Conservation (phyloP, 2,329 filamentous ascomycete species). For the Ciborinia camelliae region DNA sequence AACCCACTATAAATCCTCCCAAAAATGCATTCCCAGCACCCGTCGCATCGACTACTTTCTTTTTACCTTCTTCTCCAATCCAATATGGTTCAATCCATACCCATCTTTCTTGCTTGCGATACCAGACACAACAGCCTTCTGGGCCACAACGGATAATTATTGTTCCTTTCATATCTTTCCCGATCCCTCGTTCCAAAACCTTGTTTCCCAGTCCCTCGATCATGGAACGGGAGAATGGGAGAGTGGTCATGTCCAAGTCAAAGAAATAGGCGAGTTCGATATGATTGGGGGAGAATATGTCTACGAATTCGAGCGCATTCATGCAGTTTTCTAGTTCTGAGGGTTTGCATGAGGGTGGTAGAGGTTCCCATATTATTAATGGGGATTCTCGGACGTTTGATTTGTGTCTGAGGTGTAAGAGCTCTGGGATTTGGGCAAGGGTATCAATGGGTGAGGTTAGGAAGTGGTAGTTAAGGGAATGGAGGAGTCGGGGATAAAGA, state of each 20-base stretch:
- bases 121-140: not conserved
- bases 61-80: too few relatives aligned
- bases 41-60: not conserved
- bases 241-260: not conserved
- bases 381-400: not conserved
- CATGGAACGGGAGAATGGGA: not conserved
- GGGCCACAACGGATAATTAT: not conserved
- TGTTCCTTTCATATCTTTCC: not conserved
- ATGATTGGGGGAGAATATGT: conserved; percentile 8
- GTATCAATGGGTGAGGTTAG: not conserved
- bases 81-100: not conserved
- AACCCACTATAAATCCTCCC: not conserved
- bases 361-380: conserved; percentile 7
- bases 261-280: not conserved
- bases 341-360: not conserved
- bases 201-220: not conserved
- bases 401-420: not conserved
- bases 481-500: not conserved
- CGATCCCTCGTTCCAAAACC: not conserved
- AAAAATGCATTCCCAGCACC: conserved; percentile 11
- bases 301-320: not conserved
- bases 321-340: not conserved
- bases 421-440: conserved; percentile 3
- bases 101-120: not conserved
- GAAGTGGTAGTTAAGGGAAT: conserved; percentile 1